These are phyloP conservation scores for Penicillium sp. DNA, from an alignment of 2,329 filamentous ascomycete genomes.

Conservation along the genomic window DNA sequence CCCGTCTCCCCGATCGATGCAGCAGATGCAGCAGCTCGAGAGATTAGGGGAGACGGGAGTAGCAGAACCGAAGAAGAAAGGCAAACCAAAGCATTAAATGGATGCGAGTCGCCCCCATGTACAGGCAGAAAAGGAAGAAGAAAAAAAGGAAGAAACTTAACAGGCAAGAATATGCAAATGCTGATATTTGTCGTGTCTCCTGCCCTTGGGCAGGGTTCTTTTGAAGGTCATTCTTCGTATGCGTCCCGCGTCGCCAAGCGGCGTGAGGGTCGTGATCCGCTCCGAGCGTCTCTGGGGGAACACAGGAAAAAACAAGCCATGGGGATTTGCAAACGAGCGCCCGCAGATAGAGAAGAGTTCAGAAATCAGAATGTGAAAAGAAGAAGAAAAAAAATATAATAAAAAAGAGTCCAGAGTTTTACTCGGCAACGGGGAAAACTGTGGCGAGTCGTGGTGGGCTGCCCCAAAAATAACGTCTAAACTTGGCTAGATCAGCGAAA, in stretches of 20 bases:
- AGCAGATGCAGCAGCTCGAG: conserved; percentile 10
- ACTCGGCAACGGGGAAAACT: conserved; percentile 20
- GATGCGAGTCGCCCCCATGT: conserved; percentile 39
- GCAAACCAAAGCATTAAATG: conserved; percentile 32
- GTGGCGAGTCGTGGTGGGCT: conserved; percentile 41
- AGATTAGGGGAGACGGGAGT: conserved; percentile 13
- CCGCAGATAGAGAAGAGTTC: conserved; percentile 20
- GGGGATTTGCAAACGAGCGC: conserved; percentile 31
- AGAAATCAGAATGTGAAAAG: conserved; percentile 18
- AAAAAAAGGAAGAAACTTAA: conserved; percentile 10
- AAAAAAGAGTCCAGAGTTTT: conserved; percentile 18
- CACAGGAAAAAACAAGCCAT: conserved; percentile 24
- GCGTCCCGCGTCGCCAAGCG: conserved; percentile 34
- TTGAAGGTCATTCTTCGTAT: conserved; percentile 41
- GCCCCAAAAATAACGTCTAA: conserved; percentile 48
- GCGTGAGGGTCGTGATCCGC: conserved; percentile 31
- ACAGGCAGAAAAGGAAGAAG: conserved; percentile 28
- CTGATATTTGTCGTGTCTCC: conserved; percentile 43
- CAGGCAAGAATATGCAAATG: conserved; percentile 42
- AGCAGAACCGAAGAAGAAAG: conserved; percentile 13
- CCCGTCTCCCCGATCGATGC: conserved; percentile 13
- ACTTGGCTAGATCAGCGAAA: conserved; percentile 47
- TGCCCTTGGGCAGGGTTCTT: conserved; percentile 35
- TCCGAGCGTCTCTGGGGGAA: conserved; percentile 26
- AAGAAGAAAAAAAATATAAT: conserved; percentile 25